Evolutionary conservation across 2,329 filamentous ascomycete species (phyloP), one percentile per base, ranked within the genome.

Genomic region (Verticillium albo-atrum): DNA sequence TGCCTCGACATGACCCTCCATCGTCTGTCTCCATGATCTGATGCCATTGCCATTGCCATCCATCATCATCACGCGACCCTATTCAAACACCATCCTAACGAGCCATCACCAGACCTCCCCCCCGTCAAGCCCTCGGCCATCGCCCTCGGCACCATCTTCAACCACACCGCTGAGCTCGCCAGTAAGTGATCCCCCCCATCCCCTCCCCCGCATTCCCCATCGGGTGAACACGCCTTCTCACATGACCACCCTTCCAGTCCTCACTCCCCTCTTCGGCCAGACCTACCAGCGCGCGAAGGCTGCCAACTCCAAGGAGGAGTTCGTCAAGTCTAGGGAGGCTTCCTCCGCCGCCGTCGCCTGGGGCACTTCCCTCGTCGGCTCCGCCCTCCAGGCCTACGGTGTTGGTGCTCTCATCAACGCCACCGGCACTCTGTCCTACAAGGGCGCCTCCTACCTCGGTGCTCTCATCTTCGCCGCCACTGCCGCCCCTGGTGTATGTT

Each of bases 71-170:
- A 54, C 28, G n/a, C 28, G 51, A 55, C n/a, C 42, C n/a, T 42
- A 9, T 20, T 3, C 20, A 5, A 23, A 50, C 42, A 37, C 32
- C 58, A 47, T 42, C 10, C 57, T 52, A 27, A 54, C 56, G 62
- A 34, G 62, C 60, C 55, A 20, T 30, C 20, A 50, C 56, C 61
- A 85, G 82, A 86, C 72, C 80, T 87, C 34, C 84, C 84, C 65
- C 74, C 93, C 68, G 95, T 99, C 73, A 98, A 97, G 89, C 95
- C 95, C 69, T 97, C 93, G 73, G 94, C 95, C 71, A 97, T 99
- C 73, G 95, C 94, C 72, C 87, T 98, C 72, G 95, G 95, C 79
- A 95, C 93, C 64, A 80, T 92, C 77, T 99, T 97, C 88, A 97
- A 90, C 84, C 94, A 99, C 80, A 88, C 89, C 70, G 84, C 92